Base-by-base conservation (phyloP, 2,329 filamentous ascomycete genomes). In the Fusarium sp. region DNA sequence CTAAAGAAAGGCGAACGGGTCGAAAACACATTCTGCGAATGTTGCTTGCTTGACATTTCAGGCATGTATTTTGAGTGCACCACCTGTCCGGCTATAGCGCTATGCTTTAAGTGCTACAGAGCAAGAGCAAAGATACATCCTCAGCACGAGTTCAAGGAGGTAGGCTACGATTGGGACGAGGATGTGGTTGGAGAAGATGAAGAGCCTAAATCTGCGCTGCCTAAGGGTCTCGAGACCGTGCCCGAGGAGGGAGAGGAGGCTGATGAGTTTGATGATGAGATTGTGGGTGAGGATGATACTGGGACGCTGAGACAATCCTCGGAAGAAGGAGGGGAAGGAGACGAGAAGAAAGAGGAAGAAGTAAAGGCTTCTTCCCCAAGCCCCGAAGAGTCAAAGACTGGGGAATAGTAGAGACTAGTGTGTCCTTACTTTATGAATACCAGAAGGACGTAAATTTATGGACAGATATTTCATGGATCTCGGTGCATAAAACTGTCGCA, bases 211-310 rank as follows among this genome's bases (percentile, higher is more conserved):
- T 38, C 36, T 5, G 36, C 7, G 8, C 5, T 2, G 6, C 36
- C 36, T 6, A 38, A 38, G 15, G 9, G 26, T 10, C 26, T 28
- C 7, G 26, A 28, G 26, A 28, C 36, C 17, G 17, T 17, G 15
- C 36, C 17, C 17, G 31, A 28, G 18, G 49, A 42, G 24, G n/a
- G 7, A 7, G 17, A 44, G 13, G 42, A 43, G 26, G 31, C 24
- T 24, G 42, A 48, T 15, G 52, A 55, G 31, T 55, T 55, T 55
- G 52, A 55, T 39, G 40, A 55, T 7, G 52, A 55, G 14, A 48
- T 55, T 48, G 20, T 55, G 14, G 42, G 52, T 10, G 38, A 55
- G 40, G 44, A 55, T 14, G 33, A 39, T 18, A 39, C n/a, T 39
- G 36, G 36, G 10, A 18, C 8, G 36, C 5, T 11, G 6, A 20